Base-by-base conservation (phyloP, 768 basidiomycete genomes). In the Psilocybe tampanensis region DNA sequence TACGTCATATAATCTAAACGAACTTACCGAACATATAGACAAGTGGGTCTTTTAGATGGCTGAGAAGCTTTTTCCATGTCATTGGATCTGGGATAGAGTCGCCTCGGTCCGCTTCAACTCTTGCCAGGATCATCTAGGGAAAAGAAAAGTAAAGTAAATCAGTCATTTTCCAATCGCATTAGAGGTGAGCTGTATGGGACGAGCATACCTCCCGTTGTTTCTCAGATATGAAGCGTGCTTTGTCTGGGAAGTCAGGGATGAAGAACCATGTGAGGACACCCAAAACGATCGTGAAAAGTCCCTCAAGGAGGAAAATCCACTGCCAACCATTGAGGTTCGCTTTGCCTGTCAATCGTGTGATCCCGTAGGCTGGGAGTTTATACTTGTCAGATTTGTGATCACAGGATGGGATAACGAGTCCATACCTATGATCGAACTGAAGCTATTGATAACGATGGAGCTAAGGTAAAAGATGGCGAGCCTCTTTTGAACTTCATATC, bases 241-340 rank as follows among this genome's bases (percentile, higher is more conserved):
- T 70, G 50, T 72, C 66, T 0, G 74, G 75, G 63, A 76, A 74
- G 47, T 74, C 72, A 8, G 72, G 66, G 13, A 73, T 64, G 58
- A 69, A 72, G 13, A 72, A 44, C 64, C 64, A 72, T 12, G 69
- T 63, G 8, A 72, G 47, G 39, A 71, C 44, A 23, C 73, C 72
- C 22, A 72, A 55, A 3, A 60, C 61, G 17, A 75, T 63, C 6
- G 73, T 73, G 54, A 72, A 33, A 34, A 70, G 52, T 24, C 75
- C 74, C 47, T 74, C 69, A 39, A 72, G 55, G 17, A 75, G 57
- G 58, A 76, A 74, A 24, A 76, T 74, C 74, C 74, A 74, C 24
- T 64, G 66, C 72, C 75, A 75, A 17, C 73, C 73, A 29, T 66
- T 61, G n/a, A 74, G 60, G 18, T 64, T 68, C 21, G 58, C 69